These are phyloP conservation scores for Chaetomiaceae sp. DNA, from an alignment of 2,329 filamentous ascomycete species.

Conservation along the genomic window DNA sequence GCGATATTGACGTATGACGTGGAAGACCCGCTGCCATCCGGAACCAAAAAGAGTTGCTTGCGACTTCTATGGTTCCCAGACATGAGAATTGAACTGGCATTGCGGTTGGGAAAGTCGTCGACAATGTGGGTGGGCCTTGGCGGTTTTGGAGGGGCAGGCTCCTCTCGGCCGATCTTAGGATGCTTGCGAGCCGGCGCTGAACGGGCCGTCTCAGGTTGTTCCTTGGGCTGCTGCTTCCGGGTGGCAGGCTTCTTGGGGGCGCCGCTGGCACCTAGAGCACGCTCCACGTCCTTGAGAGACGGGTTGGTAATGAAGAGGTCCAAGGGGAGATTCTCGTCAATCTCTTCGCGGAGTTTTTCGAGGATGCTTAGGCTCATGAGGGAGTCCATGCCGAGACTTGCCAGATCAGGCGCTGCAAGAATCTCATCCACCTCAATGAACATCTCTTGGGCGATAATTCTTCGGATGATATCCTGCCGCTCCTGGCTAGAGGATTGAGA, in stretches of 20 bases:
- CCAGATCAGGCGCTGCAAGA: conserved; percentile 49
- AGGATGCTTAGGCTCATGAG: conserved; percentile 55
- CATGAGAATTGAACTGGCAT: conserved; percentile 43
- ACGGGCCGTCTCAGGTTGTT: not conserved
- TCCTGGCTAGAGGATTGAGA: conserved; percentile 38
- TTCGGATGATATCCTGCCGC: conserved; percentile 52
- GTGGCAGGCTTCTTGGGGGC: conserved; percentile 35
- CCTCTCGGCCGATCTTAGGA: conserved; percentile 27
- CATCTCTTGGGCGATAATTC: conserved; percentile 67
- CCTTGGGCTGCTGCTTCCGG: conserved; percentile 26
- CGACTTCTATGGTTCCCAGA: conserved; percentile 49
- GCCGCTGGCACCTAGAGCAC: conserved; percentile 52
- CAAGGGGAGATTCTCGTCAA: conserved; percentile 50
- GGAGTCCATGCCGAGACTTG: conserved; percentile 56
- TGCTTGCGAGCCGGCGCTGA: conserved; percentile 22
- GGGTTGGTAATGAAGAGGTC: conserved; percentile 60
- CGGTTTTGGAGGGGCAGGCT: conserved; percentile 35
- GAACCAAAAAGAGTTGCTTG: conserved; percentile 50
- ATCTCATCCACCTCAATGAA: conserved; percentile 64
- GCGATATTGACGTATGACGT: conserved; percentile 64
- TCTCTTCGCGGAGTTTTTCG: conserved; percentile 51
- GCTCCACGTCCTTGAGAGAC: conserved; percentile 62
- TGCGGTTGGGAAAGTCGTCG: conserved; percentile 47
- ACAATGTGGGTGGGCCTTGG: conserved; percentile 35
- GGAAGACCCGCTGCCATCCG: conserved; percentile 55